Evolutionary conservation across 2,329 filamentous ascomycete genomes (phyloP).

Genomic region (Aspergillus chevalieri): DNA sequence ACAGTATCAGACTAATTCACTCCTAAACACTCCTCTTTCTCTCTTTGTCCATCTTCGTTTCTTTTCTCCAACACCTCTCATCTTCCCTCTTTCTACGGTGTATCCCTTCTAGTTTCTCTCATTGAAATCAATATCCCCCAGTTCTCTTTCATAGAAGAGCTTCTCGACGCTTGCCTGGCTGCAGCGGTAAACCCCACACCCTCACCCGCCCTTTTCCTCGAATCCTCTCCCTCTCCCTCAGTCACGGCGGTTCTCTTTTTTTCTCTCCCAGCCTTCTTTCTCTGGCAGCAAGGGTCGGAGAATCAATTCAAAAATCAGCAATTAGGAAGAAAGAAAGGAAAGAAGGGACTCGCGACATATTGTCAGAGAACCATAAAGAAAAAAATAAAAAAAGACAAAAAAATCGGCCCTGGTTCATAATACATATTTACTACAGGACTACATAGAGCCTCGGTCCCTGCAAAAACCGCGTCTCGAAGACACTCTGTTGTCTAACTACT

Average conservation of each 20-base stretch:
- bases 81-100: background rate
- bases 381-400: too few relatives aligned
- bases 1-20: background rate
- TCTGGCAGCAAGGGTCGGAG: constrained; percentile 7
- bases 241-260: constrained; percentile 3
- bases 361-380: too few relatives aligned
- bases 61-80: background rate
- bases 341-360: too few relatives aligned
- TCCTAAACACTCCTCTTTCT: background rate
- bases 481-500: too few relatives aligned
- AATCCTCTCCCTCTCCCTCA: constrained; percentile 2
- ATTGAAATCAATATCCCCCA: background rate
- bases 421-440: too few relatives aligned
- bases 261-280: constrained; percentile 7
- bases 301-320: constrained; percentile 1
- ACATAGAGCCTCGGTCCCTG: too few relatives aligned
- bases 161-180: constrained; percentile 22
- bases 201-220: constrained; percentile 9
- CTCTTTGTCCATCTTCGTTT: background rate
- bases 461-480: too few relatives aligned
- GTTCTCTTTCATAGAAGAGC: background rate
- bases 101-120: background rate
- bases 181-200: constrained; percentile 24
- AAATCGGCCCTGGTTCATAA: too few relatives aligned
- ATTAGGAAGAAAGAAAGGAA: background rate